phyloP scores from a whole-genome alignment of 2,329 filamentous ascomycete species.

The Colletotrichum spaethianum region DNA sequence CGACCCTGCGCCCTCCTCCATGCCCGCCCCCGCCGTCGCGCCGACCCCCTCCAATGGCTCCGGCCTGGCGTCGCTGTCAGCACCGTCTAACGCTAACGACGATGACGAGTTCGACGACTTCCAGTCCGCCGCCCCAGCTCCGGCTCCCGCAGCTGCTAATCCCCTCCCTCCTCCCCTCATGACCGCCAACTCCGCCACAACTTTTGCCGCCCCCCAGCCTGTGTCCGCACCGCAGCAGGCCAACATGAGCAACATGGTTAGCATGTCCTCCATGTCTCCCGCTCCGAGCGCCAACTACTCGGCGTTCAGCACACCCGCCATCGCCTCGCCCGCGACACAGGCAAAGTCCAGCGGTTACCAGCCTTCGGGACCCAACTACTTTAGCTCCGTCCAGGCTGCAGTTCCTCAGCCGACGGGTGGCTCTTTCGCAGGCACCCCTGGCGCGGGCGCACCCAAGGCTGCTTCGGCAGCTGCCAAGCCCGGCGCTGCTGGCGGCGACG shows the following conservation, averaged over 20 bases:
- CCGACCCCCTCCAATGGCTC: conserved; percentile 62
- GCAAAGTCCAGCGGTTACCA: conserved; percentile 78
- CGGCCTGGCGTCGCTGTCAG: conserved; percentile 62
- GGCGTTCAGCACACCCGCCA: conserved; percentile 68
- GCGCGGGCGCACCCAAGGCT: conserved; percentile 63
- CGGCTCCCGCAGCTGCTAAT: conserved; percentile 64
- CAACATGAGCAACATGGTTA: conserved; percentile 84
- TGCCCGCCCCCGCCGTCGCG: conserved; percentile 56
- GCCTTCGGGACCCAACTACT: conserved; percentile 91
- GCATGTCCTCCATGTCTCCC: conserved; percentile 85
- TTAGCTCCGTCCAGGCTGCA: conserved; percentile 80
- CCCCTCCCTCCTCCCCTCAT: conserved; percentile 63
- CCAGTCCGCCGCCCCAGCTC: conserved; percentile 79
- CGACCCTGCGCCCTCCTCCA: conserved; percentile 72
- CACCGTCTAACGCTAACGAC: conserved; percentile 54
- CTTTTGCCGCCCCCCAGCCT: conserved; percentile 87
- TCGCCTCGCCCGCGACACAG: conserved; percentile 58
- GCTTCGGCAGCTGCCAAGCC: conserved; percentile 66
- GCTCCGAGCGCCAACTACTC: conserved; percentile 75
- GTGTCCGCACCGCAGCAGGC: conserved; percentile 86
- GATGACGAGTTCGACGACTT: conserved; percentile 98
- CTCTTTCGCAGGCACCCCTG: conserved; percentile 43
- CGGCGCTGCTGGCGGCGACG: conserved; percentile 79
- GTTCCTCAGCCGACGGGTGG: conserved; percentile 44
- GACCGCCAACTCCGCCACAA: conserved; percentile 70